Percentiles rank a stretch among this genome's conserved stretches.
Conservation (phyloP, 2,329 filamentous ascomycete genomes). For the Pseudogymnoascus sp. region DNA sequence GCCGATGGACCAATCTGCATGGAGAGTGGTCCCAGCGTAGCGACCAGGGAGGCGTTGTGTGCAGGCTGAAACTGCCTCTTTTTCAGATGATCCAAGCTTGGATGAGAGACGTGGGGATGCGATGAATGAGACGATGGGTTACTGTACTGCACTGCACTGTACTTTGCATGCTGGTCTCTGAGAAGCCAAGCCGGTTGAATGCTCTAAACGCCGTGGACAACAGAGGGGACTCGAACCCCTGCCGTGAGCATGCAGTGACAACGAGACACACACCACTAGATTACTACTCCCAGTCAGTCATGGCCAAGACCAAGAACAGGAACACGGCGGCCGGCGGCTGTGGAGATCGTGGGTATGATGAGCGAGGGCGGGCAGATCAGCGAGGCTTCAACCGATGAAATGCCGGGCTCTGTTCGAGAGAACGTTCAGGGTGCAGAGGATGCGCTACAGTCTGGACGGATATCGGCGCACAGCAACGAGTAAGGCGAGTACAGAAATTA, state of each 20-base stretch:
- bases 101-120: background rate
- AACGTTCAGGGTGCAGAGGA: background rate
- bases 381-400: background rate
- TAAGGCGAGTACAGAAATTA: background rate
- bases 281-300: background rate
- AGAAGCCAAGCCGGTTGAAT: constrained; percentile 2
- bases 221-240: background rate
- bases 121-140: background rate
- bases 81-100: background rate
- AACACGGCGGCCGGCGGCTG: background rate
- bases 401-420: background rate
- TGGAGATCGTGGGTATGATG: background rate
- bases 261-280: background rate
- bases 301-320: background rate
- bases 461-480: background rate
- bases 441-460: background rate
- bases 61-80: background rate
- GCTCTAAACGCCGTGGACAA: background rate
- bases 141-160: background rate
- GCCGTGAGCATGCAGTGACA: background rate
- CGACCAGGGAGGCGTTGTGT: background rate
- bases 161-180: background rate
- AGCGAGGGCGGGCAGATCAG: background rate
- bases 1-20: background rate
- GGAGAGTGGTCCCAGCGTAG: background rate